Percentiles rank a stretch among this genome's conserved stretches.
These are phyloP conservation scores for Panaeolus cyanescens DNA, from an alignment of 768 basidiomycete species.

Conservation along the genomic window DNA sequence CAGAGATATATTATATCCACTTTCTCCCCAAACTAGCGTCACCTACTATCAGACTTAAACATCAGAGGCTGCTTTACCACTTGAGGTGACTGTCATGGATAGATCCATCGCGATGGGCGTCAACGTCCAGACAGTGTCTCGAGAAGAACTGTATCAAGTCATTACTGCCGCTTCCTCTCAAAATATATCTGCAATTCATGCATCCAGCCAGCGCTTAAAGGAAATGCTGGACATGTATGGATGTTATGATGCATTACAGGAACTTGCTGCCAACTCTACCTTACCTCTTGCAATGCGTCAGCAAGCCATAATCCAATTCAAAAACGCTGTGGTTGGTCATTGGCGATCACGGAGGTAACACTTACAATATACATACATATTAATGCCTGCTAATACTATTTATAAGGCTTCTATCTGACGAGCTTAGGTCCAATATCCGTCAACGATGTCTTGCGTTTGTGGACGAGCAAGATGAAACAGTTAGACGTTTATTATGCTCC, in stretches of 20 bases:
- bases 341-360: constrained; percentile 79
- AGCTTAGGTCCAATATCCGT: constrained; percentile 68
- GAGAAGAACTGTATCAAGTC: constrained; percentile 67
- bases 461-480: constrained; percentile 78
- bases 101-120: constrained; percentile 31
- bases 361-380: background rate
- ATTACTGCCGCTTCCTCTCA: constrained; percentile 74
- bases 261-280: constrained; percentile 64
- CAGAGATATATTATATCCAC: background rate
- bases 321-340: constrained; percentile 71
- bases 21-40: background rate
- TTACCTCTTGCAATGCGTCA: constrained; percentile 71
- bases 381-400: background rate
- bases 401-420: constrained; percentile 64
- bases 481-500: constrained; percentile 26
- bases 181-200: constrained; percentile 55
- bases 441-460: constrained; percentile 64
- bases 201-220: constrained; percentile 62
- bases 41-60: background rate
- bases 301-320: constrained; percentile 88
- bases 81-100: constrained; percentile 24
- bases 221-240: constrained; percentile 69
- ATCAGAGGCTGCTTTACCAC: background rate
- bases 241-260: constrained; percentile 69
- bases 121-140: constrained; percentile 47